Percentiles rank a stretch among this genome's conserved stretches.
These are phyloP conservation scores for Cercospora berteroae DNA, from an alignment of 2,329 filamentous ascomycete genomes.

Conservation along the genomic window DNA sequence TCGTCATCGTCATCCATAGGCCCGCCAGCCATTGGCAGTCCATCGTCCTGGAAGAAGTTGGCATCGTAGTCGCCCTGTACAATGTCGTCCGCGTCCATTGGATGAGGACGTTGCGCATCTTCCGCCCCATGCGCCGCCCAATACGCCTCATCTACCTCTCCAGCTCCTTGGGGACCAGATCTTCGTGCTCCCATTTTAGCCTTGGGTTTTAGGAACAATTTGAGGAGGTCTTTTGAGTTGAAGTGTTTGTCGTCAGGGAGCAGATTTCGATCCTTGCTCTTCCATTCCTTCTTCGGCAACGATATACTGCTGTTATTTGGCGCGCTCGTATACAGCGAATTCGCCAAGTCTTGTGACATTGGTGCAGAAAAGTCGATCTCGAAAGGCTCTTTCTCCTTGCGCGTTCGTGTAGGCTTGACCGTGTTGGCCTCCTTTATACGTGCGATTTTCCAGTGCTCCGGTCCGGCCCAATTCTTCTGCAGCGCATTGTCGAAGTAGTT, in stretches of 20 bases:
- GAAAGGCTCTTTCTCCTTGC: slow-evolving; percentile 96
- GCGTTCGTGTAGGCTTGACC: slow-evolving; percentile 63
- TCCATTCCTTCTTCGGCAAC: slow-evolving; percentile 91
- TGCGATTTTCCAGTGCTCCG: slow-evolving; percentile 97
- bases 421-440: slow-evolving; percentile 78
- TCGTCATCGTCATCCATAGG: slow-evolving; percentile 66
- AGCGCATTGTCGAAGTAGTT: slow-evolving; percentile 96
- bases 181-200: slow-evolving; percentile 72
- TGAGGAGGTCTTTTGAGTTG: slow-evolving; percentile 85
- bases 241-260: slow-evolving; percentile 98
- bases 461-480: slow-evolving; percentile 95
- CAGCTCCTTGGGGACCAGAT: slow-evolving; percentile 48
- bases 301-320: slow-evolving; percentile 77
- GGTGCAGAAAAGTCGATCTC: slow-evolving; percentile 85
- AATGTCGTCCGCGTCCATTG: slow-evolving; percentile 51
- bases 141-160: slow-evolving; percentile 91
- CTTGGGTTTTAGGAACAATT: slow-evolving; percentile 91
- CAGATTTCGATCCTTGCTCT: slow-evolving; percentile 86
- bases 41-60: slow-evolving; percentile 94
- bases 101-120: slow-evolving; percentile 35
- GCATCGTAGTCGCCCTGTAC: slow-evolving; percentile 84
- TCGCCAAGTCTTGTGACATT: slow-evolving; percentile 67
- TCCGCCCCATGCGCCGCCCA: slow-evolving; percentile 68
- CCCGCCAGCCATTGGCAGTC: slow-evolving; percentile 62
- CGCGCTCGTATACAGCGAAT: slow-evolving; percentile 77